phyloP scores from a whole-genome alignment of 768 basidiomycete genomes.

The Leccinellum rugosiceps region DNA sequence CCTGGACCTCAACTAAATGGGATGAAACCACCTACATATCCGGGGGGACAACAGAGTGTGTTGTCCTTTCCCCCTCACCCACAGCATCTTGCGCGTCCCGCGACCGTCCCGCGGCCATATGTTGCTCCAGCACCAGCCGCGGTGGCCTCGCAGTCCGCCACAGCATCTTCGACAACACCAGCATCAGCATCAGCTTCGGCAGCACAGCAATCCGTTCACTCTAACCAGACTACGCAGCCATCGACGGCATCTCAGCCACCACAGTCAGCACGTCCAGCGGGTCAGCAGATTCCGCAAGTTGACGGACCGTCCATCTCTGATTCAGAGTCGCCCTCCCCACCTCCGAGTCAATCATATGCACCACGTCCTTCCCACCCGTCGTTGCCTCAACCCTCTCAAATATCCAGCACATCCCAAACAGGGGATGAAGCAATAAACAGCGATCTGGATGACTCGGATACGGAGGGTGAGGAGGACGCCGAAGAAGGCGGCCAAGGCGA shows the following conservation, averaged over 20 bases:
- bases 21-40: slow-evolving; percentile 47
- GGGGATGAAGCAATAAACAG: slow-evolving; percentile 91
- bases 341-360: slow-evolving; percentile 58
- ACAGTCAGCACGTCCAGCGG: slow-evolving; percentile 19
- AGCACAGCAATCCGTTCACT: slow-evolving; percentile 16
- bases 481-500: slow-evolving; percentile 74
- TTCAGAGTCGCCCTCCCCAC: slow-evolving; percentile 69
- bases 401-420: slow-evolving; percentile 34
- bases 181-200: background rate
- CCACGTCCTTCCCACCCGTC: slow-evolving; percentile 74
- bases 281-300: slow-evolving; percentile 64
- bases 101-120: slow-evolving; percentile 23
- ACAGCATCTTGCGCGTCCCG: slow-evolving; percentile 26
- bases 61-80: slow-evolving; percentile 48
- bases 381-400: slow-evolving; percentile 57
- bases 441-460: slow-evolving; percentile 93
- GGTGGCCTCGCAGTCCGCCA: slow-evolving; percentile 21
- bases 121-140: slow-evolving; percentile 16
- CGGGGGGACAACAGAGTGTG: slow-evolving; percentile 57
- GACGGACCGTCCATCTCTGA: slow-evolving; percentile 72
- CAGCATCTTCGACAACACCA: slow-evolving; percentile 7
- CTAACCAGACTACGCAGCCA: slow-evolving; percentile 14
- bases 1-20: slow-evolving; percentile 64
- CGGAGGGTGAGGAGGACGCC: slow-evolving; percentile 78
- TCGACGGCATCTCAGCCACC: slow-evolving; percentile 14